A percentile compares a stretch with the other conserved stretches of the same genome.
phyloP scores from a whole-genome alignment of 495 filamentous ascomycete genomes.

The Podospora appendiculata region DNA sequence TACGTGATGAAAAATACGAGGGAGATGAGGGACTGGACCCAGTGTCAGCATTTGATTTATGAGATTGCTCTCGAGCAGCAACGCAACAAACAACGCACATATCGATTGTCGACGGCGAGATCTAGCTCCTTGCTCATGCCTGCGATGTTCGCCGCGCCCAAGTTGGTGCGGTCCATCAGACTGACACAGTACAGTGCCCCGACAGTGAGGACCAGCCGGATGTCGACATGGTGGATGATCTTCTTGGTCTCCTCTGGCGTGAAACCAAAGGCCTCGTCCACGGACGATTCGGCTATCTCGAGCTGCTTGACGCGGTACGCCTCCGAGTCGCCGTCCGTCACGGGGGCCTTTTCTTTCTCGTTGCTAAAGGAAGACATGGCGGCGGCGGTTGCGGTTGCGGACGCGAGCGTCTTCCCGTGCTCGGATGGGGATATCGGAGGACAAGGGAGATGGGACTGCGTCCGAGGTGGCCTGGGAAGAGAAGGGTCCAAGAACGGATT shows the following conservation, averaged over 20 bases:
- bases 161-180: slow-evolving; percentile 63
- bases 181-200: slow-evolving; percentile 59
- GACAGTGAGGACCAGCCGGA: slow-evolving; percentile 54
- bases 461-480: too few species aligned
- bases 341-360: not conserved
- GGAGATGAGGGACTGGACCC: slow-evolving; percentile 43
- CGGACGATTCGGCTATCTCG: slow-evolving; percentile 5
- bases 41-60: not conserved
- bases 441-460: not conserved
- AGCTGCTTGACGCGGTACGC: slow-evolving; percentile 3
- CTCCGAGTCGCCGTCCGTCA: not conserved
- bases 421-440: not conserved
- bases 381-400: not conserved
- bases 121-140: slow-evolving; percentile 50
- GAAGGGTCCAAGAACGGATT: too few species aligned
- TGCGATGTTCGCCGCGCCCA: slow-evolving; percentile 55
- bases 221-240: slow-evolving; percentile 55
- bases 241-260: slow-evolving; percentile 25
- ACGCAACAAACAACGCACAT: slow-evolving; percentile 12
- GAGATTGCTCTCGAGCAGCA: not conserved
- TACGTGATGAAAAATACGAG: slow-evolving; percentile 64
- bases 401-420: not conserved
- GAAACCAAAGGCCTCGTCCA: slow-evolving; percentile 24
- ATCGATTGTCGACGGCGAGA: slow-evolving; percentile 29
- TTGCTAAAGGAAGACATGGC: not conserved